Evolutionary conservation across 192 early-diverging fungal genomes (phyloP), one percentile per base, ranked within the genome.

Genomic region (Linnemannia hyalina): DNA sequence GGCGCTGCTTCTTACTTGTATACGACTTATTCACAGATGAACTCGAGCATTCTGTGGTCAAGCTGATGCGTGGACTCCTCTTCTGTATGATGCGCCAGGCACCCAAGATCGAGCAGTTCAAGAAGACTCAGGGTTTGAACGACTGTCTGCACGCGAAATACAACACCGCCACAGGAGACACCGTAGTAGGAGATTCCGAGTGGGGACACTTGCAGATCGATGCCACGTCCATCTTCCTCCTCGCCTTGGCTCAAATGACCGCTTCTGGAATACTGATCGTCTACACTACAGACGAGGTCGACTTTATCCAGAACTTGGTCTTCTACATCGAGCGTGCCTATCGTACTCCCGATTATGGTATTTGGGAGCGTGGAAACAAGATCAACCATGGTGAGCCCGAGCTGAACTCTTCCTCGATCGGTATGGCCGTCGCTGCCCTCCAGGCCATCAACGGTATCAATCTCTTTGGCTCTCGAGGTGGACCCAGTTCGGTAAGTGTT

Each of bases 161-260:
- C 88, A 94, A 96, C 73, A 97, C 95, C 10, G 88, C 88, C 10
- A 96, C 95, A 3, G 95, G 95, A n/a, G 95, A 92, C 74, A 95
- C 95, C 65, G 96, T 97, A 36, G 95, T 97, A 16, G 94, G 92
- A 26, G 96, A 97, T 80, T 83, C 82, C 4, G 94, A 94, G 44
- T 97, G 96, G 96, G 96, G 95, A 40, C 96, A 97, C 88, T 83
- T 96, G 78, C 96, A 97, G 84, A 93, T 96, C 68, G 96, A 97
- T 84, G 96, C 96, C 42, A 97, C 96, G 10, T 93, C 92, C 79
- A 85, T 97, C 55, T 97, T 95, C 82, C 77, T 97, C 10, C 89
- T 97, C 16, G 89, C 90, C 52, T 82, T 97, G 42, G 95, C 95
- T 15, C 93, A 97, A 73, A 96, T 97, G 95, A 97, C 95, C 0